Conservation (phyloP, 495 filamentous ascomycete species). For the Xylaria palmicola region DNA sequence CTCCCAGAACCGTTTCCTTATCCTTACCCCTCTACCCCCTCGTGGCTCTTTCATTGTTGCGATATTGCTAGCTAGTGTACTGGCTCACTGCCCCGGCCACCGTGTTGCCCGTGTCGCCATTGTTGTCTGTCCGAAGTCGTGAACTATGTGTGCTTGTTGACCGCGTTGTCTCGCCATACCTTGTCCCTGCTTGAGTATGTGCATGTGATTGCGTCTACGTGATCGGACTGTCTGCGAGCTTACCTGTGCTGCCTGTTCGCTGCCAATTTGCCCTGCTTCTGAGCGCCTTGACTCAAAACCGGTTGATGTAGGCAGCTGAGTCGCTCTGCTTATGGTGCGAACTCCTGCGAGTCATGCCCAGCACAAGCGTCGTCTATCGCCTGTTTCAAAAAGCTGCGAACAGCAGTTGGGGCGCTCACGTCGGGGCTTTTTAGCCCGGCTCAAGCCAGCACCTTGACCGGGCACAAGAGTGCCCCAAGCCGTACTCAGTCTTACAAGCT, state of each 20-base stretch:
- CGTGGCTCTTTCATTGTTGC: background rate
- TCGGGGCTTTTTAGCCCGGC: background rate
- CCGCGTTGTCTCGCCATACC: background rate
- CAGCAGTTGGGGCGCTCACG: background rate
- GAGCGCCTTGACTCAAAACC: background rate
- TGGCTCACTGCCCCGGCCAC: background rate
- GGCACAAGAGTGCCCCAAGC: background rate
- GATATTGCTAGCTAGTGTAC: background rate
- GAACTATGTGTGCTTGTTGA: slow-evolving; percentile 10
- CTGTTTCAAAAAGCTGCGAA: slow-evolving; percentile 4
- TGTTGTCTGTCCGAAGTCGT: slow-evolving; percentile 4
- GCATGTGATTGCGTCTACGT: slow-evolving; percentile 12
- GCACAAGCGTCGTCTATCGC: background rate
- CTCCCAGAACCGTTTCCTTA: background rate
- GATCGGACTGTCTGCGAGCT: background rate
- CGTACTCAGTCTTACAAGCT: background rate
- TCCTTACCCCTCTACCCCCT: background rate
- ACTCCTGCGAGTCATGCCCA: background rate
- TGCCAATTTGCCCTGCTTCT: background rate
- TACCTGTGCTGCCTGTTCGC: background rate
- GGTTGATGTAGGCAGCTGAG: background rate
- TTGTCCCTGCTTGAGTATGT: slow-evolving; percentile 4
- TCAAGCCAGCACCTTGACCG: background rate
- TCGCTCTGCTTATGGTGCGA: background rate
- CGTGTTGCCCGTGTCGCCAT: background rate